These are phyloP conservation scores for Ramaria rubella DNA, from an alignment of 768 basidiomycete species.

Conservation along the genomic window DNA sequence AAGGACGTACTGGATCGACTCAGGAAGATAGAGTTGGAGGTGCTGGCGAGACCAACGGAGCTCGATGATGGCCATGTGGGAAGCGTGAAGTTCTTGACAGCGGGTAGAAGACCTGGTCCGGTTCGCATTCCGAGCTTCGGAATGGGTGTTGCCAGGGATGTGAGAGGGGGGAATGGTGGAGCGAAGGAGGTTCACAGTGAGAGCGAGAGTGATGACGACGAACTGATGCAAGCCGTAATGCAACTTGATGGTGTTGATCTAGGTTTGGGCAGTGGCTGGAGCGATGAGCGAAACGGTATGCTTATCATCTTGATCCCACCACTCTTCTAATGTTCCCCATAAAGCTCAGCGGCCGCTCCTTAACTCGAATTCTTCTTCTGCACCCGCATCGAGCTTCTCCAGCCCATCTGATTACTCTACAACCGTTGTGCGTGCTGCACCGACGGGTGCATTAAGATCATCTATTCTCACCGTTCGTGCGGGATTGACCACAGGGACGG, in stretches of 20 bases:
- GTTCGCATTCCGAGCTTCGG: slow-evolving; percentile 86
- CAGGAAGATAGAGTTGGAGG: slow-evolving; percentile 74
- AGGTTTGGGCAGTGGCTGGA: slow-evolving; percentile 43
- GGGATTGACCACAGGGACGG: slow-evolving; percentile 43
- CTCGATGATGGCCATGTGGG: slow-evolving; percentile 73
- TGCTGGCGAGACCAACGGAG: slow-evolving; percentile 59
- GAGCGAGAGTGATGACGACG: slow-evolving; percentile 29
- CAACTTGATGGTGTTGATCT: slow-evolving; percentile 41
- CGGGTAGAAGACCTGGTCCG: slow-evolving; percentile 48
- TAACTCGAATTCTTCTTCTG: slow-evolving; percentile 9
- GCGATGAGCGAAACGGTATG: slow-evolving; percentile 36
- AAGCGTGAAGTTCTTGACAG: slow-evolving; percentile 76
- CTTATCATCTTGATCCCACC: slow-evolving; percentile 22
- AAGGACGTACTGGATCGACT: slow-evolving; percentile 74
- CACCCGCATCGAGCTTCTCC: slow-evolving; percentile 4
- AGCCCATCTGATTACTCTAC: slow-evolving; percentile 57
- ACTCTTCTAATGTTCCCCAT: too few relatives aligned
- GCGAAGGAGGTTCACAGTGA: slow-evolving; percentile 36
- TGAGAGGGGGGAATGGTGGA: slow-evolving; percentile 39
- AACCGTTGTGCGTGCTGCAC: slow-evolving; percentile 52
- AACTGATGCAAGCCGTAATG: slow-evolving; percentile 49
- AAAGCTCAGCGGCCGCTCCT: slow-evolving; percentile 26
- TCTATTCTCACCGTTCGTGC: slow-evolving; percentile 69
- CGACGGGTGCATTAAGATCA: slow-evolving; percentile 39
- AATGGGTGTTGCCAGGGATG: slow-evolving; percentile 21